phyloP scores from a whole-genome alignment of 2,329 filamentous ascomycete species.

The Saccharata proteae region DNA sequence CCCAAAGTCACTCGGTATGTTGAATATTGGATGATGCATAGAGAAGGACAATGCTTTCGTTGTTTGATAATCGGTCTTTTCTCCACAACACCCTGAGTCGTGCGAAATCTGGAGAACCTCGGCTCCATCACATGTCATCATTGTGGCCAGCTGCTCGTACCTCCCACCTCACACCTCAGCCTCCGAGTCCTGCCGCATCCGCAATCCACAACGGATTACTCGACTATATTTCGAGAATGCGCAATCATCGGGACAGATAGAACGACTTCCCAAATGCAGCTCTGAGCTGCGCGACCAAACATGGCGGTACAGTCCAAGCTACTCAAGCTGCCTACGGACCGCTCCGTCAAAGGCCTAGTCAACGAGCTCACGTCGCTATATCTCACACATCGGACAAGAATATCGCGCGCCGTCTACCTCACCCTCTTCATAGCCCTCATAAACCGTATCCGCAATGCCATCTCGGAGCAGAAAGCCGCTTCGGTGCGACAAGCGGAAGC shows the following conservation, averaged over 20 bases:
- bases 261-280: constrained; percentile 3
- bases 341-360: constrained; percentile 23
- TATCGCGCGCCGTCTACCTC: constrained; percentile 30
- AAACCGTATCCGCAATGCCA: constrained; percentile 81
- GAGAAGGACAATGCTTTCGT: too few species aligned
- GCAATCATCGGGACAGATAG: constrained; percentile 2
- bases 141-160: too few species aligned
- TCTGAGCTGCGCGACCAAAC: constrained; percentile 4
- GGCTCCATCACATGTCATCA: too few species aligned
- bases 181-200: too few species aligned
- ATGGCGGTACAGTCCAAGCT: constrained; percentile 32
- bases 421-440: constrained; percentile 30
- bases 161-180: too few species aligned
- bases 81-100: too few species aligned
- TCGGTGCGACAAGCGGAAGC: constrained; percentile 54
- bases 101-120: too few species aligned
- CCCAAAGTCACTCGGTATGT: too few species aligned
- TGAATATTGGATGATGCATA: too few species aligned
- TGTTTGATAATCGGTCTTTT: too few species aligned
- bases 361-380: constrained; percentile 26
- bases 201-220: too few species aligned
- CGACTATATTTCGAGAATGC: too few species aligned
- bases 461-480: constrained; percentile 85
- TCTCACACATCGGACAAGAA: constrained; percentile 26
- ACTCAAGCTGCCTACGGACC: constrained; percentile 18